Base-by-base conservation (phyloP, 148 eudicot species). In the Diospyros kaki region DNA sequence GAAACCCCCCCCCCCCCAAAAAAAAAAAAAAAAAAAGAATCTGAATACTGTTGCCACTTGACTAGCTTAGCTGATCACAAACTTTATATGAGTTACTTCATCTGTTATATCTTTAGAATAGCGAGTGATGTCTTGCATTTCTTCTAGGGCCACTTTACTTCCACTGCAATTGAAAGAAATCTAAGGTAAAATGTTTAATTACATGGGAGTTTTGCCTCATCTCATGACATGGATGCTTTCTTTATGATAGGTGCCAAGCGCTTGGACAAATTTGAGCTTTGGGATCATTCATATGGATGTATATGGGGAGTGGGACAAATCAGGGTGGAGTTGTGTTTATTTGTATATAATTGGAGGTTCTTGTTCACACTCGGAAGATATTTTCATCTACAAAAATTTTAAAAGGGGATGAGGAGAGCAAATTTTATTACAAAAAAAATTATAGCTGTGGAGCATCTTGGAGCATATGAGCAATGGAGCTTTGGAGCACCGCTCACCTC, bases 181-280 rank as follows among this genome's bases (percentile, higher is more conserved):
- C 44, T 83, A 76, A 83, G 94, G 93, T 77, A 79, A 83, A 28
- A 84, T 82, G 77, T 70, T 75, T 83, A 83, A 76, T 77, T 83
- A 71, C 82, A 74, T 81, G 81, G 76, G 75, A 73, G 55, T 86
- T 56, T 81, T 81, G 46, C 80, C 85, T 82, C 86, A 79, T 82
- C 77, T 89, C 92, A 90, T 90, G 93, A 92, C 93, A 62, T 75
- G 83, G 78, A 86, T 94, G 86, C 95, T 90, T 92, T 94, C 84
- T 90, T 86, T 80, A 90, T 92, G 92, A 90, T 94, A 94, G 97
- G 92, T 94, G 87, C 79, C 90, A 88, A 89, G 91, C 88, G 90
- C 96, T 85, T 90, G 97, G 97, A 89, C 89, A 88, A 88, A 86
- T 87, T 75, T 90, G 96, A 86, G 98, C 98, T 85, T 88, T 92